These are phyloP conservation scores for Lepiota venenata DNA, from an alignment of 768 basidiomycete genomes.

Conservation along the genomic window DNA sequence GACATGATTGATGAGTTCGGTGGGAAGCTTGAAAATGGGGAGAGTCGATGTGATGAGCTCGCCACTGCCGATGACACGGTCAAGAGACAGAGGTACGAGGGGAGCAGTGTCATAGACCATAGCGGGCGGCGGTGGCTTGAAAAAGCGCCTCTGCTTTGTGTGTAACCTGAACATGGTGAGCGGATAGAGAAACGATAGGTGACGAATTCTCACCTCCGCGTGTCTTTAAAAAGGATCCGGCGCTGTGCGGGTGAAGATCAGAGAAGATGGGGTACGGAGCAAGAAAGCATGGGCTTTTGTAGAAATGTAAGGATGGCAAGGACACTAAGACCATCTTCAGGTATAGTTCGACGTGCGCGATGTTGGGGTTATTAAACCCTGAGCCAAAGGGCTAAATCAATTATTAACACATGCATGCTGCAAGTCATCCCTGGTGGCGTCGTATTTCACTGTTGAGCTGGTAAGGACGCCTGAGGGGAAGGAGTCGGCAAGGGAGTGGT, in stretches of 20 bases:
- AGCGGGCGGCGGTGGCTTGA: background rate
- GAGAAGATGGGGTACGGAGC: background rate
- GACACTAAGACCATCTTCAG: background rate
- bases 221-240: background rate
- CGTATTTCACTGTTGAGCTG: too few species aligned
- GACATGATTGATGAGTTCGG: slow-evolving; percentile 24
- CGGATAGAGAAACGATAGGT: background rate
- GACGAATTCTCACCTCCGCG: background rate
- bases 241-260: background rate
- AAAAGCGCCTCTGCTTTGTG: background rate
- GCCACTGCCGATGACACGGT: slow-evolving; percentile 19
- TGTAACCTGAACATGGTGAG: background rate
- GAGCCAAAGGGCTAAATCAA: background rate
- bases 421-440: background rate
- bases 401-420: background rate
- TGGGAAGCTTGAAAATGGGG: slow-evolving; percentile 24
- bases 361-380: background rate
- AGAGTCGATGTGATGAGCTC: slow-evolving; percentile 18
- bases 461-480: too few species aligned
- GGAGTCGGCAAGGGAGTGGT: too few species aligned
- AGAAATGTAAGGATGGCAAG: background rate
- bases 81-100: slow-evolving; percentile 17
- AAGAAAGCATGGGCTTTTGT: background rate
- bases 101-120: slow-evolving; percentile 13
- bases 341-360: background rate